phyloP scores from a whole-genome alignment of 148 eudicot species.

The Vaccinium myrtillus region DNA sequence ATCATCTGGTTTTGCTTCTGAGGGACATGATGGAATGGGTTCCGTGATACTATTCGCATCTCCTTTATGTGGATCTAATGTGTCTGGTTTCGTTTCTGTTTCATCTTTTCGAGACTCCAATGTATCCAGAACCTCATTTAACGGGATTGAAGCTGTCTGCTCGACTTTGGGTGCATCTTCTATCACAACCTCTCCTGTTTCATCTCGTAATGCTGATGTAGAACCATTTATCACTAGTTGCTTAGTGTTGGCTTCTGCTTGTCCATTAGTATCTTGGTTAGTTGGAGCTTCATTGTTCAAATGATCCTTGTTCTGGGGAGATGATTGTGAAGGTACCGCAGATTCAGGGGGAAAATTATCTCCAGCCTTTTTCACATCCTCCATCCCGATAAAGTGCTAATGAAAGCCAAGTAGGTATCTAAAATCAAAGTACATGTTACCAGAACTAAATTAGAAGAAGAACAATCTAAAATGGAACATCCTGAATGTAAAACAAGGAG shows the following conservation, averaged over 20 bases:
- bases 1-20: conserved; percentile 20
- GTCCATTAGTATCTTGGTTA: conserved; percentile 12
- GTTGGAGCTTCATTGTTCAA: conserved; percentile 8
- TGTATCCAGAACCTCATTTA: not conserved
- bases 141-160: not conserved
- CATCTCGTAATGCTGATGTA: conserved; percentile 1
- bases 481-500: not conserved
- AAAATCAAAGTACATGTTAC: not conserved
- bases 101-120: conserved; percentile 4
- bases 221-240: conserved; percentile 16
- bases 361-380: conserved; percentile 22
- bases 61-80: conserved; percentile 10
- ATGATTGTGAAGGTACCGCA: not conserved
- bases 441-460: not conserved
- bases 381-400: conserved; percentile 24
- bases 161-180: not conserved
- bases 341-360: conserved; percentile 19
- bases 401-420: conserved; percentile 16
- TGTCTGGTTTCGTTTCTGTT: conserved; percentile 5
- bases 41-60: not conserved
- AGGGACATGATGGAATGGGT: conserved; percentile 9
- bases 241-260: conserved; percentile 2
- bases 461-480: not conserved
- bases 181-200: conserved; percentile 4
- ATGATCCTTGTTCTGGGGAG: conserved; percentile 15